Percentiles rank a stretch among this genome's conserved stretches.
Evolutionary conservation across 352 stramenopile genomes (phyloP).

Genomic region (Globisporangium parvum): DNA sequence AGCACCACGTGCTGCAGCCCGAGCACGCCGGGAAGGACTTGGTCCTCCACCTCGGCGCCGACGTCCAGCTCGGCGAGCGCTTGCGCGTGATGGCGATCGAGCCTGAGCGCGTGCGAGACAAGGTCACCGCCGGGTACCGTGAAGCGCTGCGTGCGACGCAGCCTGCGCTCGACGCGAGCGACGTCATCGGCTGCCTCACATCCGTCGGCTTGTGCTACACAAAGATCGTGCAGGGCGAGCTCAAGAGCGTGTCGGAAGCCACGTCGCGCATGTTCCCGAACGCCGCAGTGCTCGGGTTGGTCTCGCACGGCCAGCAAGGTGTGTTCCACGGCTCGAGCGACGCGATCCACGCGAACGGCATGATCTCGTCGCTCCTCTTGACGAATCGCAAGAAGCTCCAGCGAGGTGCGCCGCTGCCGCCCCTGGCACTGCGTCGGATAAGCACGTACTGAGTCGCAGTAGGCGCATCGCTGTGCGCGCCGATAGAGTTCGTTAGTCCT

Average conservation of each 20-base stretch:
- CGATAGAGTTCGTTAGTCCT: background rate
- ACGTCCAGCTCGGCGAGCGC: slow-evolving; percentile 53
- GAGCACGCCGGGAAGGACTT: slow-evolving; percentile 44
- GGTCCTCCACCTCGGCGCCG: slow-evolving; percentile 42
- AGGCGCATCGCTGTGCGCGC: no score
- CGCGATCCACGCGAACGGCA: slow-evolving; percentile 66
- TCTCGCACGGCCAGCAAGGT: slow-evolving; percentile 72
- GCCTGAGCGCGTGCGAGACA: slow-evolving; percentile 40
- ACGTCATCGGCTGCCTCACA: slow-evolving; percentile 69
- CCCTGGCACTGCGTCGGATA: slow-evolving; percentile 44
- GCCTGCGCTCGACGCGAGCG: slow-evolving; percentile 38
- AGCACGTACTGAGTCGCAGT: slow-evolving; percentile 54
- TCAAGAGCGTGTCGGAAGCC: slow-evolving; percentile 46
- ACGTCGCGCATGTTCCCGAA: slow-evolving; percentile 49
- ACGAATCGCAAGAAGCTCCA: slow-evolving; percentile 77
- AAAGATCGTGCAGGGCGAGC: slow-evolving; percentile 58
- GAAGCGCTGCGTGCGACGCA: slow-evolving; percentile 50
- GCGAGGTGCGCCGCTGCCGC: slow-evolving; percentile 25
- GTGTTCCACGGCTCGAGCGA: slow-evolving; percentile 52
- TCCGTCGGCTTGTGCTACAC: slow-evolving; percentile 65
- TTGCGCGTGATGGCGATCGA: slow-evolving; percentile 75
- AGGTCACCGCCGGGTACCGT: slow-evolving; percentile 40
- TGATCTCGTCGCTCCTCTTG: slow-evolving; percentile 69
- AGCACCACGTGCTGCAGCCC: slow-evolving; percentile 70
- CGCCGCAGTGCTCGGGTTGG: slow-evolving; percentile 41